Evolutionary conservation across 257 asterid genomes (phyloP).

Genomic region (Solanum rostratum): DNA sequence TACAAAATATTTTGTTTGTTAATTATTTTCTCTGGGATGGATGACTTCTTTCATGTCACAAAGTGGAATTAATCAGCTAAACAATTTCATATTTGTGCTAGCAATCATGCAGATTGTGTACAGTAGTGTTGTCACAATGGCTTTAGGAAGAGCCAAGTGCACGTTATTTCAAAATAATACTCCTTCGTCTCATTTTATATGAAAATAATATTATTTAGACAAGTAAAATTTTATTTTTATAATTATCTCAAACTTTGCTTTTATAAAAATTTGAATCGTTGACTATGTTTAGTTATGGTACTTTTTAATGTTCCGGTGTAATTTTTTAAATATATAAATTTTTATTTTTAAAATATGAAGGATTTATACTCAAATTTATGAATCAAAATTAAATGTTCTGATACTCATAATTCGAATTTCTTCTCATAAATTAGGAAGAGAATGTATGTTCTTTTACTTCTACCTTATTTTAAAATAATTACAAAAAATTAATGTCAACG

Average conservation of each 20-base stretch:
- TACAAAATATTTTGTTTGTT: background rate
- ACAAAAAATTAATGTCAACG: background rate
- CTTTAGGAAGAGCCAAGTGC: slow-evolving; percentile 76
- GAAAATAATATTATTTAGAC: background rate
- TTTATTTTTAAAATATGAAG: background rate
- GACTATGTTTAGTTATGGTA: background rate
- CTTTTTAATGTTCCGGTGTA: background rate
- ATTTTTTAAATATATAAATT: background rate
- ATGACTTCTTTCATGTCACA: slow-evolving; percentile 52
- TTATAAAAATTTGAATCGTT: background rate
- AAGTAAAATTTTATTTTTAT: background rate
- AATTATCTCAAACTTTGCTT: background rate
- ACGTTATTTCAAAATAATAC: background rate
- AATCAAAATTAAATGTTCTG: background rate
- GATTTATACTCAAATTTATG: background rate
- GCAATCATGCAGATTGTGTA: slow-evolving; percentile 72
- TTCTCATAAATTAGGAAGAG: background rate
- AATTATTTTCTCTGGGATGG: slow-evolving; percentile 24
- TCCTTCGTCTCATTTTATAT: background rate
- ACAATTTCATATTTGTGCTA: slow-evolving; percentile 60
- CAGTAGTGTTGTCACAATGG: slow-evolving; percentile 61
- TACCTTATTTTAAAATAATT: too few relatives aligned
- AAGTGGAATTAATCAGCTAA: slow-evolving; percentile 54
- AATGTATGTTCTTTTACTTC: too few relatives aligned
- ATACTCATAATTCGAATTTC: too few relatives aligned